Conservation (phyloP, 257 asterid genomes). For the Catharanthus roseus region DNA sequence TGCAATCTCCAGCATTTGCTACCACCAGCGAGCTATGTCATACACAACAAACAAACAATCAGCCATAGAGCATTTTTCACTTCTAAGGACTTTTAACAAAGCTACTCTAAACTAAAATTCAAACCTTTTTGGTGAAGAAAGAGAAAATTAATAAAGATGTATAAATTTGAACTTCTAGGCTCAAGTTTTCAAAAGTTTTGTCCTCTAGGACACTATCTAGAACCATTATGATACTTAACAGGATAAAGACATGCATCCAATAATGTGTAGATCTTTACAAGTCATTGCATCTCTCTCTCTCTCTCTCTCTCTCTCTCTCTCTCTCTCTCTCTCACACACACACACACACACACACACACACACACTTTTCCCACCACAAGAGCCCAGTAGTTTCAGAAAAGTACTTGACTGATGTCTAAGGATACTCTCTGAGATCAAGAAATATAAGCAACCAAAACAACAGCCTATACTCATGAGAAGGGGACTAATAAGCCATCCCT, state of each 20-base stretch:
- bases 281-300: not conserved
- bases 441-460: not conserved
- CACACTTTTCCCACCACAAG: not conserved
- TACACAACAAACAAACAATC: constrained; percentile 10
- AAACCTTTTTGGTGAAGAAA: no score
- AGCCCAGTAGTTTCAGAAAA: not conserved
- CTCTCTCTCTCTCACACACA: no score
- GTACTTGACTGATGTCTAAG: not conserved
- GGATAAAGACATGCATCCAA: not conserved
- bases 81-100: not conserved
- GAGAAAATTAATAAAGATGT: no score
- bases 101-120: no score
- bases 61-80: not conserved
- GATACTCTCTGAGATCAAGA: not conserved
- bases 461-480: not conserved
- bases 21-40: constrained; percentile 71
- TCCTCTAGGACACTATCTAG: not conserved
- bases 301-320: no score
- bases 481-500: no score
- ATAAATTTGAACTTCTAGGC: not conserved
- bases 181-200: not conserved
- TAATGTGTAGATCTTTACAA: not conserved
- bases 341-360: not conserved
- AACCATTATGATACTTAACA: not conserved
- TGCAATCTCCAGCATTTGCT: constrained; percentile 96